Evolutionary conservation across 2,329 filamentous ascomycete species (phyloP), one percentile per base, ranked within the genome.

Genomic region (Paracoccidioides brasiliensis): DNA sequence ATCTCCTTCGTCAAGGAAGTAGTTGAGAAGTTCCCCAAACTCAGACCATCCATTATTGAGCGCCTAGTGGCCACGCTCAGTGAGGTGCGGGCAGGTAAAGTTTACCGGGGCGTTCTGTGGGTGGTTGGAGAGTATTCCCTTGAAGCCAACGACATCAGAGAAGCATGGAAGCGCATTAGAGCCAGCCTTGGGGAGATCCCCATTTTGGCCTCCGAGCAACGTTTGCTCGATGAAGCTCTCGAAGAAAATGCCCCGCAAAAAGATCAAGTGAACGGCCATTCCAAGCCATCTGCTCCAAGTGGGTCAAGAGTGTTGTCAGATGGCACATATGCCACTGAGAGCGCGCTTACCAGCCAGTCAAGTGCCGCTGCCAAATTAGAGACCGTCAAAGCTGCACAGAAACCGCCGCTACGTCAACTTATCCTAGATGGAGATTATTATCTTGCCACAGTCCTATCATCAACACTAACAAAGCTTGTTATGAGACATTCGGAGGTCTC

Each of bases 1-100:
- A 97, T 98, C 67, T 90, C 89, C 55, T 98, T 98, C 67, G 90
- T 98, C 60, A 98, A 98, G 74, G 93, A 98, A 70, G 93, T 98
- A 3, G 91, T 97, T 5, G 93, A 98, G 74, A 95, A 95, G 67
- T 98, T 97, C 76, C 93, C 93, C 6, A 84, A 88, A 64, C 80
- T 98, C 56, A 84, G 93, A 58, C 82, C 84, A 38, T 86, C 88
- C 0, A 97, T 98, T 63, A 85, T 97, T 5, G 83, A 86, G 65
- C 86, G 90, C 58, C 77, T 98, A 14, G 90, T 97, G 5, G 86
- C 88, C 12, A 97, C 93, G 1, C 78, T 98, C 46, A 85, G 85
- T 64, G 93, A 98, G 70, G 93, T 98, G 32, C 85, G 93, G 58
- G 90, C 93, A 59, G 93, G 93, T 48, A 98, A 97, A 76, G 91